A percentile compares a stretch with the other conserved stretches of the same genome.
phyloP scores from a whole-genome alignment of 2,329 filamentous ascomycete genomes.

The Diaporthe citrichinensis region DNA sequence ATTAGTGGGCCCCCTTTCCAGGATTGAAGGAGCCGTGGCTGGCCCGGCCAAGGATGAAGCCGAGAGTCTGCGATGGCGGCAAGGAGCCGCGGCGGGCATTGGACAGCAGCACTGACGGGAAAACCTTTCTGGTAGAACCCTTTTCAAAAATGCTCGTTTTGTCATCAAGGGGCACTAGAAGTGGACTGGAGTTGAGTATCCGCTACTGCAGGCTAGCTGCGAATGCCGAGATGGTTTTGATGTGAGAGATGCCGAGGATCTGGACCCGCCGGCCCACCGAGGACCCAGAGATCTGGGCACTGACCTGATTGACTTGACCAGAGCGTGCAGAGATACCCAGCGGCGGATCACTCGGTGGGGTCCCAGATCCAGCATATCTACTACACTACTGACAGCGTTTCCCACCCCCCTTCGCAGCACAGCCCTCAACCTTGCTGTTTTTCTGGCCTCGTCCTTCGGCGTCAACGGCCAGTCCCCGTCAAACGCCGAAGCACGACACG shows the following conservation, averaged over 20 bases:
- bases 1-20: constrained; percentile 17
- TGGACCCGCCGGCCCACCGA: constrained; percentile 11
- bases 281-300: constrained; percentile 27
- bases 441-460: constrained; percentile 3
- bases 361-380: no score
- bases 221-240: constrained; percentile 12
- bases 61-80: background rate
- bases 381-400: no score
- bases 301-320: background rate
- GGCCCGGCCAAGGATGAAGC: constrained; percentile 14
- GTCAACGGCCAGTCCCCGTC: constrained; percentile 11
- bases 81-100: background rate
- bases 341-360: background rate
- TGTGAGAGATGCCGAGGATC: constrained; percentile 26
- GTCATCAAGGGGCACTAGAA: constrained; percentile 3
- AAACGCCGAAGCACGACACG: constrained; percentile 18
- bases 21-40: background rate
- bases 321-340: background rate
- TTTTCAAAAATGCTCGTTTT: constrained; percentile 5
- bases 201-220: constrained; percentile 23
- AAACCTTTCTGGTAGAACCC: constrained; percentile 1
- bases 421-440: constrained; percentile 7
- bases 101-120: background rate
- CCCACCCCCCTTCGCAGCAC: no score
- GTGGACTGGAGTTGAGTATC: background rate